Evolutionary conservation across 805 yeast genomes (phyloP).

Genomic region (Barnettozyma populi): DNA sequence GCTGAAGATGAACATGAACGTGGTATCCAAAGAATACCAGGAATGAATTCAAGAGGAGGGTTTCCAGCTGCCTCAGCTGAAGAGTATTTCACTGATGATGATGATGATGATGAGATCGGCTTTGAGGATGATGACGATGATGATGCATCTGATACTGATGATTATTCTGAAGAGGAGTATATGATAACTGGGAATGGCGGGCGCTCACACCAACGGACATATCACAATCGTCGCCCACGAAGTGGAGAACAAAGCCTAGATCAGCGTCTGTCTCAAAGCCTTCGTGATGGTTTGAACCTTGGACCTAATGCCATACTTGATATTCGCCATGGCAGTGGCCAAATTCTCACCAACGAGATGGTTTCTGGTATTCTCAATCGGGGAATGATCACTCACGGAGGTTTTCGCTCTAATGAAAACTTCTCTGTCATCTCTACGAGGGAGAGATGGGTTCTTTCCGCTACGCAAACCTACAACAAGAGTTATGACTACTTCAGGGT

Average conservation of each 20-base stretch:
- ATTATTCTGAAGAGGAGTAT: conserved; percentile 9
- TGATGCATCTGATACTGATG: conserved; percentile 20
- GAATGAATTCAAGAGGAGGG: not conserved
- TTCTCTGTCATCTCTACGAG: conserved; percentile 38
- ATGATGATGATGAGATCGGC: conserved; percentile 15
- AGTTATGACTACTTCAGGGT: conserved; percentile 31
- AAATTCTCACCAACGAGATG: not conserved
- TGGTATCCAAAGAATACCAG: not conserved
- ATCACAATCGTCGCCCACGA: conserved; percentile 2
- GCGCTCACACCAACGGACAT: not conserved
- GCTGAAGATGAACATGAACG: not conserved
- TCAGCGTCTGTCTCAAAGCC: not conserved
- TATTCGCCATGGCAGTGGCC: not conserved
- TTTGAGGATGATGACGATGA: conserved; percentile 14
- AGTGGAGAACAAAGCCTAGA: not conserved
- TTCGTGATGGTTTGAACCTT: not conserved
- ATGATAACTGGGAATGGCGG: not conserved
- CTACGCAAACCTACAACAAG: conserved; percentile 45
- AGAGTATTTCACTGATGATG: conserved; percentile 1
- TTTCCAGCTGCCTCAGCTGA: not conserved
- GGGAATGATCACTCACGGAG: not conserved
- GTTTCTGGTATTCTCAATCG: conserved; percentile 1
- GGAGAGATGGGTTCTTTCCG: conserved; percentile 65
- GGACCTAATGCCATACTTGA: not conserved
- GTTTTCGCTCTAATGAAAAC: conserved; percentile 4